Percentiles rank a stretch among this genome's conserved stretches.
Evolutionary conservation across 1,139 yeast genomes (phyloP).

Genomic region (Torulaspora globosa): DNA sequence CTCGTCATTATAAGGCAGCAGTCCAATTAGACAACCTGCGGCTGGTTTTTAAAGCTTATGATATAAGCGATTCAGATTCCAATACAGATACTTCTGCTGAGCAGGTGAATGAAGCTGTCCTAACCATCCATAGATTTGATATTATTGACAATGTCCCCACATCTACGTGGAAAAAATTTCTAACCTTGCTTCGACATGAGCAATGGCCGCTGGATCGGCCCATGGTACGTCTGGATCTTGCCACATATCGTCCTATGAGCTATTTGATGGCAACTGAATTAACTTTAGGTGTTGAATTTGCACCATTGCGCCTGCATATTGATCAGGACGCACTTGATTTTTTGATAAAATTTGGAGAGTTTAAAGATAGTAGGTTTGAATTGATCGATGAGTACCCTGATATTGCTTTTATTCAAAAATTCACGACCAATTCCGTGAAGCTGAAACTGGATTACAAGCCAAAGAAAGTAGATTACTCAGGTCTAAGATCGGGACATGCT

Average conservation of each 20-base stretch:
- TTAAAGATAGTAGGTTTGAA: conserved; percentile 66
- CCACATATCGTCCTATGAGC: conserved; percentile 63
- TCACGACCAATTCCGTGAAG: conserved; percentile 57
- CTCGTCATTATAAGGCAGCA: conserved; percentile 57
- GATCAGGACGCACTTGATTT: conserved; percentile 94
- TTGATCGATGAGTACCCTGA: conserved; percentile 55
- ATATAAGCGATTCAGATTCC: conserved; percentile 28
- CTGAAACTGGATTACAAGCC: conserved; percentile 88
- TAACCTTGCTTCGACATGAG: conserved; percentile 66
- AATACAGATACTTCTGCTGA: conserved; percentile 41
- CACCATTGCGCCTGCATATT: conserved; percentile 77
- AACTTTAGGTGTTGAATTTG: conserved; percentile 49
- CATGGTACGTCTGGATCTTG: conserved; percentile 54
- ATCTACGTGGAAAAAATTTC: conserved; percentile 87
- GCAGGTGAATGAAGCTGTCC: conserved; percentile 44
- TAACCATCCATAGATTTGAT: conserved; percentile 51
- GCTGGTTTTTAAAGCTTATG: conserved; percentile 45
- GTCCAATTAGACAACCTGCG: conserved; percentile 54
- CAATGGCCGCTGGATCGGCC: conserved; percentile 45
- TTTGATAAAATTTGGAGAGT: conserved; percentile 70
- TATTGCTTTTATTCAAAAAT: conserved; percentile 61
- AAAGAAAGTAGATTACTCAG: conserved; percentile 76
- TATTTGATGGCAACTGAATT: conserved; percentile 67
- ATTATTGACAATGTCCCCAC: conserved; percentile 76
- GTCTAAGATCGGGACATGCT: conserved; percentile 78